These are phyloP conservation scores for Rhododendron molle DNA, from an alignment of 148 eudicot genomes.

Conservation along the genomic window DNA sequence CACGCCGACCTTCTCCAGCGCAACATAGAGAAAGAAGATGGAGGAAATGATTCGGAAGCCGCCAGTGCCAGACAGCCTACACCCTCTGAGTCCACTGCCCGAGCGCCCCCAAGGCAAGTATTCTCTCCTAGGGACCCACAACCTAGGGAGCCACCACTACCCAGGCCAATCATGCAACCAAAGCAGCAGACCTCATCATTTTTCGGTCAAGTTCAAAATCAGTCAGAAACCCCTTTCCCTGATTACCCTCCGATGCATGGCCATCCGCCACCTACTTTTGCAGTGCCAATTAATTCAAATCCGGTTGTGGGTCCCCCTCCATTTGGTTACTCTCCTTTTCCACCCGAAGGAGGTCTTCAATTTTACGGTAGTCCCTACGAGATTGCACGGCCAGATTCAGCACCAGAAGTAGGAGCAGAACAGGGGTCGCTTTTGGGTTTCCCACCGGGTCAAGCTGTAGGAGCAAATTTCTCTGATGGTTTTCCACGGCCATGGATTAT, in stretches of 20 bases:
- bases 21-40: slow-evolving; percentile 47
- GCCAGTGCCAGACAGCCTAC: slow-evolving; percentile 49
- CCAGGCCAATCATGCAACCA: slow-evolving; percentile 48
- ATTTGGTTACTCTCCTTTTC: slow-evolving; percentile 55
- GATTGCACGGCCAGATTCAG: slow-evolving; percentile 46
- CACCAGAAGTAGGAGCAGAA: slow-evolving; percentile 40
- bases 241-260: slow-evolving; percentile 31
- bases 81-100: slow-evolving; percentile 63
- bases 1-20: slow-evolving; percentile 70
- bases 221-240: slow-evolving; percentile 27
- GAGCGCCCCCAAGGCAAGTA: slow-evolving; percentile 51
- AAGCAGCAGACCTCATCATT: slow-evolving; percentile 33
- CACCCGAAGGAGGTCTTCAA: slow-evolving; percentile 54
- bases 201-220: slow-evolving; percentile 36
- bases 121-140: slow-evolving; percentile 46
- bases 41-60: slow-evolving; percentile 50
- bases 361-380: slow-evolving; percentile 47
- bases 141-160: slow-evolving; percentile 56
- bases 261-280: slow-evolving; percentile 41
- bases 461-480: slow-evolving; percentile 30
- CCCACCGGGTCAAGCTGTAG: slow-evolving; percentile 34
- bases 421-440: slow-evolving; percentile 53
- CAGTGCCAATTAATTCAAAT: slow-evolving; percentile 41
- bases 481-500: slow-evolving; percentile 61
- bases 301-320: slow-evolving; percentile 44